Evolutionary conservation across 768 basidiomycete species (phyloP).

Genomic region (Hericium rajendrae): DNA sequence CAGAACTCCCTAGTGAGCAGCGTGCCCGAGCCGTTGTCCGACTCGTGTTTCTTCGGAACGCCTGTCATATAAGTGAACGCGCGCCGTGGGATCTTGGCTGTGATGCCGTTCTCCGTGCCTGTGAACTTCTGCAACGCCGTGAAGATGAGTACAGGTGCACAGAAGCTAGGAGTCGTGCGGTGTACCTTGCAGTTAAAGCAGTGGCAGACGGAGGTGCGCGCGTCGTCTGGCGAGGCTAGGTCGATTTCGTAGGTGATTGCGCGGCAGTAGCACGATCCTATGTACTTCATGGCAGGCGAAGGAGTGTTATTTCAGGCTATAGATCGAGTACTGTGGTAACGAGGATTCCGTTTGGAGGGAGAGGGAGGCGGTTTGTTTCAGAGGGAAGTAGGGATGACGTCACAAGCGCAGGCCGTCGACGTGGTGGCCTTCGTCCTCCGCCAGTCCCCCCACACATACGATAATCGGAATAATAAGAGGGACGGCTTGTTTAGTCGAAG

Average conservation of each 20-base stretch:
- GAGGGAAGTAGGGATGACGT: too few relatives aligned
- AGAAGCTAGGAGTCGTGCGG: neutral
- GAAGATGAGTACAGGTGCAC: neutral
- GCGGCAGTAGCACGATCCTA: conserved; percentile 15
- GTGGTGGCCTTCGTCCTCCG: too few relatives aligned
- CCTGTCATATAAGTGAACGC: conserved; percentile 3
- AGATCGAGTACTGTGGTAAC: too few relatives aligned
- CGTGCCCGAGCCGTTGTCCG: conserved; percentile 14
- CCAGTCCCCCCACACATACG: too few relatives aligned
- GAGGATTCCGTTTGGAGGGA: too few relatives aligned
- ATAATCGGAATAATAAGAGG: too few relatives aligned
- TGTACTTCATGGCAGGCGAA: neutral
- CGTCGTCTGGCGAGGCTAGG: conserved; percentile 12
- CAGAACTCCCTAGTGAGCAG: conserved; percentile 15
- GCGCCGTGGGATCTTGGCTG: neutral
- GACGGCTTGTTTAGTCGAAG: too few relatives aligned
- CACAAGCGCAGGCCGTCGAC: too few relatives aligned
- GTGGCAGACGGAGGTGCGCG: conserved; percentile 15
- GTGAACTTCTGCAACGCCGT: neutral
- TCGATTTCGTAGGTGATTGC: conserved; percentile 10
- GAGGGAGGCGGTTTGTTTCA: too few relatives aligned
- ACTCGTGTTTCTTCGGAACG: conserved; percentile 9
- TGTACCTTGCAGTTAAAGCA: conserved; percentile 17
- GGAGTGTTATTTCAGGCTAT: neutral
- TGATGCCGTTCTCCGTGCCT: neutral